phyloP scores from a whole-genome alignment of 2,329 filamentous ascomycete species.

The Orbilia javanica region DNA sequence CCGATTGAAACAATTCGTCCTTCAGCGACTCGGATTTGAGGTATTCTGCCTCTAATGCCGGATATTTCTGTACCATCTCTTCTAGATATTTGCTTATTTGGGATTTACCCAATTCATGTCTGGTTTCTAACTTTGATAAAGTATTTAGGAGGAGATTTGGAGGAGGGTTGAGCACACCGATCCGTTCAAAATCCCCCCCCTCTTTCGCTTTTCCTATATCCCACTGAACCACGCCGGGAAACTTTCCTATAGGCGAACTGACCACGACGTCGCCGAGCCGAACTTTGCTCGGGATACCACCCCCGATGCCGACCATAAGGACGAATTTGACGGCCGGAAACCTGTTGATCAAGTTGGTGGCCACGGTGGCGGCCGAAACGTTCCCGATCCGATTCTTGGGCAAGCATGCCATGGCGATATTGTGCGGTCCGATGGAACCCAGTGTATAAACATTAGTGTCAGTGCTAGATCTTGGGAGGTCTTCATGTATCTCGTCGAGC shows the following conservation, averaged over 20 bases:
- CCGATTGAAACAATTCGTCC: no score
- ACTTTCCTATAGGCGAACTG: background rate
- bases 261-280: constrained; percentile 28
- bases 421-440: constrained; percentile 7
- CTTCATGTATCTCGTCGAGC: constrained; percentile 8
- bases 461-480: background rate
- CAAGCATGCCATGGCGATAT: constrained; percentile 22
- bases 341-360: background rate
- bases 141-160: background rate
- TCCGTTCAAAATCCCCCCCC: constrained; percentile 3
- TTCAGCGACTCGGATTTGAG: background rate
- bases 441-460: constrained; percentile 15
- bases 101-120: background rate
- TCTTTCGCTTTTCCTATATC: constrained; percentile 16
- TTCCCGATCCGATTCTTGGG: background rate
- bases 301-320: constrained; percentile 28
- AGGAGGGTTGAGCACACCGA: constrained; percentile 11
- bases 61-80: constrained; percentile 3
- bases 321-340: constrained; percentile 21
- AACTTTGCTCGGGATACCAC: constrained; percentile 18
- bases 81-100: constrained; percentile 13
- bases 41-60: background rate
- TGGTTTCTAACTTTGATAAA: background rate
- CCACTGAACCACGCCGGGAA: constrained; percentile 17
- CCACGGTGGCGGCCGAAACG: background rate